Percentiles rank a stretch among this genome's conserved stretches.
Evolutionary conservation across 2,329 filamentous ascomycete genomes (phyloP).

Genomic region (Aspergillus niger): DNA sequence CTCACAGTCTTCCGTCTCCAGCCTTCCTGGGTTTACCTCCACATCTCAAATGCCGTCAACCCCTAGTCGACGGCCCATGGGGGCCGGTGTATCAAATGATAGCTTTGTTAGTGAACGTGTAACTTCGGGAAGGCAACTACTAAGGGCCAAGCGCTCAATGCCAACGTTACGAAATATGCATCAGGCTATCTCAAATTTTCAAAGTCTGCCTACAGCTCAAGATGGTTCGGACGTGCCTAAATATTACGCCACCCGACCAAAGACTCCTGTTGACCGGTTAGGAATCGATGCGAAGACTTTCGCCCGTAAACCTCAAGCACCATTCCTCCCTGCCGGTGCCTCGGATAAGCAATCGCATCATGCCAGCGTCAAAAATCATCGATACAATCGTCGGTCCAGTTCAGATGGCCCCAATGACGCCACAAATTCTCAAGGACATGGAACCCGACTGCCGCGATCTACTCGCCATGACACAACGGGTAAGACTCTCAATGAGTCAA

Average conservation of each 20-base stretch:
- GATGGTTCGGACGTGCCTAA: slow-evolving; percentile 37
- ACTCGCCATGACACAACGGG: slow-evolving; percentile 54
- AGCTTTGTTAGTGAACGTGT: slow-evolving; percentile 49
- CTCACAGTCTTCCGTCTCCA: slow-evolving; percentile 67
- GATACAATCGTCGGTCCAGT: slow-evolving; percentile 76
- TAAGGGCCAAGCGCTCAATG: slow-evolving; percentile 63
- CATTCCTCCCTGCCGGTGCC: slow-evolving; percentile 77
- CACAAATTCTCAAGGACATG: slow-evolving; percentile 41
- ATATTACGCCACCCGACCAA: slow-evolving; percentile 54
- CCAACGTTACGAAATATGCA: slow-evolving; percentile 56
- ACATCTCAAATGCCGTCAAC: slow-evolving; percentile 60
- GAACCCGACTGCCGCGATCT: slow-evolving; percentile 43
- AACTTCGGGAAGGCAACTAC: slow-evolving; percentile 56
- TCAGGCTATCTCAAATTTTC: slow-evolving; percentile 33
- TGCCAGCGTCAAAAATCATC: slow-evolving; percentile 68
- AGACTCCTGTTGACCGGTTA: slow-evolving; percentile 68
- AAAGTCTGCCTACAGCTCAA: slow-evolving; percentile 38
- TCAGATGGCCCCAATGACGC: slow-evolving; percentile 68
- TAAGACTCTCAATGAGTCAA: slow-evolving; percentile 47
- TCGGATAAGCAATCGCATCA: slow-evolving; percentile 77
- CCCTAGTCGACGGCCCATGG: slow-evolving; percentile 63
- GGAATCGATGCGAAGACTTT: slow-evolving; percentile 40
- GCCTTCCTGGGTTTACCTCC: slow-evolving; percentile 62
- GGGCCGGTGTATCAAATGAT: slow-evolving; percentile 41
- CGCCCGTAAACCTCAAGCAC: slow-evolving; percentile 63